Conservation (phyloP, 2,329 filamentous ascomycete species). For the Neofusicoccum ribis region DNA sequence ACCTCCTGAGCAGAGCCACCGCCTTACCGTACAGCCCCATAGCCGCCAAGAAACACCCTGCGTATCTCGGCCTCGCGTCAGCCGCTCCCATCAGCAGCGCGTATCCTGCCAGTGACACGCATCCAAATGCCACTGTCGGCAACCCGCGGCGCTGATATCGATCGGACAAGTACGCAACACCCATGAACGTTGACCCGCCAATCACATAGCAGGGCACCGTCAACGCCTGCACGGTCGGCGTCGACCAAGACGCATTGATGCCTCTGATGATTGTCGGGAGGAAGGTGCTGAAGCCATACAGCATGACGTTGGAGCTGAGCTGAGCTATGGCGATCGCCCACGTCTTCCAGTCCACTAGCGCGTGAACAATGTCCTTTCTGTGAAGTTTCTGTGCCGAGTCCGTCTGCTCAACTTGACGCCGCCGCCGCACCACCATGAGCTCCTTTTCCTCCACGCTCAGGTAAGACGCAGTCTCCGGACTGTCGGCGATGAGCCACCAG, state of each 20-base stretch:
- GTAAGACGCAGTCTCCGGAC: constrained; percentile 64
- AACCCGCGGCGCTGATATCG: constrained; percentile 64
- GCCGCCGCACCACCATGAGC: constrained; percentile 54
- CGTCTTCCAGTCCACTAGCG: constrained; percentile 74
- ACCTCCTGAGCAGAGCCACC: too few species aligned
- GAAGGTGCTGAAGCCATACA: constrained; percentile 78
- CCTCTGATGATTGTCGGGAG: constrained; percentile 75
- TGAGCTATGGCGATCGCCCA: constrained; percentile 69
- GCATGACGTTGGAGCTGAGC: constrained; percentile 74
- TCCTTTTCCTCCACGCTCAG: constrained; percentile 60
- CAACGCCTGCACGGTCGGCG: constrained; percentile 69
- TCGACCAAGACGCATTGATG: constrained; percentile 62
- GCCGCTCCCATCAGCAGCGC: background rate
- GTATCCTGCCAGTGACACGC: constrained; percentile 67
- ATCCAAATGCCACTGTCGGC: constrained; percentile 63
- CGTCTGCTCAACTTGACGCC: constrained; percentile 51
- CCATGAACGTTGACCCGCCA: constrained; percentile 69
- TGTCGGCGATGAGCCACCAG: constrained; percentile 64
- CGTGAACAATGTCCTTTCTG: constrained; percentile 64
- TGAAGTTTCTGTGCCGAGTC: constrained; percentile 56
- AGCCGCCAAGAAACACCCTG: constrained; percentile 75
- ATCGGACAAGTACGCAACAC: constrained; percentile 67
- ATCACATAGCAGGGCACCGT: constrained; percentile 77
- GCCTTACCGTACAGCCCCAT: constrained; percentile 62
- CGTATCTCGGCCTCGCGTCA: constrained; percentile 49